Evolutionary conservation across 2,329 filamentous ascomycete species (phyloP).

Genomic region (Arthrobotrys megalospora): DNA sequence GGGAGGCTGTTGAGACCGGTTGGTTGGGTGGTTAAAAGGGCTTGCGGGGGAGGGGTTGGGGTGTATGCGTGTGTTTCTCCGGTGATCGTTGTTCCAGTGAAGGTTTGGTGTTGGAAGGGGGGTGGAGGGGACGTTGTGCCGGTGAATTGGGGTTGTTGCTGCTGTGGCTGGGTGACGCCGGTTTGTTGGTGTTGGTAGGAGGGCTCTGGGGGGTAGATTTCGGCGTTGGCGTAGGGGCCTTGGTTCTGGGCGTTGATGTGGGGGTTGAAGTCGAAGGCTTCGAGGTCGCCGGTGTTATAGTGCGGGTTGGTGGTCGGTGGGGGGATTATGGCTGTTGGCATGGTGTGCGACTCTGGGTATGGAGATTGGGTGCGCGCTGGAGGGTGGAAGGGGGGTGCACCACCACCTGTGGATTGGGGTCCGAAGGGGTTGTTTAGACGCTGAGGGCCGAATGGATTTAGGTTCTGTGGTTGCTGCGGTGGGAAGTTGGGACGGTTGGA

Average conservation of each 20-base stretch:
- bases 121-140: conserved; percentile 41
- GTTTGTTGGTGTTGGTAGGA: conserved; percentile 52
- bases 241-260: conserved; percentile 60
- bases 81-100: conserved; percentile 37
- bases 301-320: conserved; percentile 10
- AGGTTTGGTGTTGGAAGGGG: conserved; percentile 42
- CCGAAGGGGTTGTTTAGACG: conserved; percentile 57
- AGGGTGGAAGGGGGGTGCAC: conserved; percentile 42
- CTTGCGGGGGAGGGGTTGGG: conserved; percentile 29
- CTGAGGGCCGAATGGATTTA: conserved; percentile 56
- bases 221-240: conserved; percentile 58
- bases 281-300: conserved; percentile 11
- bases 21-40: conserved; percentile 9
- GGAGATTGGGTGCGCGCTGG: conserved; percentile 52
- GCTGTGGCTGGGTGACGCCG: conserved; percentile 32
- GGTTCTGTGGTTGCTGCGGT: conserved; percentile 37
- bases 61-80: conserved; percentile 32
- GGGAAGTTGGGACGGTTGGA: conserved; percentile 49
- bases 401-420: conserved; percentile 22
- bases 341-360: conserved; percentile 52
- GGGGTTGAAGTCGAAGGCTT: conserved; percentile 56
- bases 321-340: conserved; percentile 36
- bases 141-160: conserved; percentile 36
- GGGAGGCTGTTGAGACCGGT: conserved; percentile 1
- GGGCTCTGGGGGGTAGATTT: conserved; percentile 58